Conservation (phyloP, 176 grass and related monocot species). For the Bothriochloa decipiens region DNA sequence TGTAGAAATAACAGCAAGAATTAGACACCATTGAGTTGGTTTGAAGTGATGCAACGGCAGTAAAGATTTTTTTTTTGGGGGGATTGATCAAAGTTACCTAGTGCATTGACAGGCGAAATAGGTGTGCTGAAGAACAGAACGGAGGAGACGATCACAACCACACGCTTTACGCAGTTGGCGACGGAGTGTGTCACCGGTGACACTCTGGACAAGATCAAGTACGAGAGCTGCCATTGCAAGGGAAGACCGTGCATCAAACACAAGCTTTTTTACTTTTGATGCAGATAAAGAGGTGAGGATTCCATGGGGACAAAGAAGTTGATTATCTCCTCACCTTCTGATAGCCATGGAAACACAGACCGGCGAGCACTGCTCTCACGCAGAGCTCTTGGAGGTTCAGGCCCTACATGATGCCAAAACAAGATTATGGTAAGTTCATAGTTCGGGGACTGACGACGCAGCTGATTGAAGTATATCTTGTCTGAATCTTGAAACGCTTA, state of each 20-base stretch:
- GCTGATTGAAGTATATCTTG: neutral
- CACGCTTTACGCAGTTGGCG: conserved; percentile 74
- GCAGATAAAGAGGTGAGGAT: neutral
- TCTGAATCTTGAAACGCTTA: conserved; percentile 36
- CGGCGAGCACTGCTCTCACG: conserved; percentile 59
- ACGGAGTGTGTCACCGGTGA: conserved; percentile 73
- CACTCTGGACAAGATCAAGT: conserved; percentile 62
- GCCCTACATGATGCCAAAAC: conserved; percentile 51
- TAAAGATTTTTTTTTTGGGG: too few species aligned
- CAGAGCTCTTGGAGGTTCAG: conserved; percentile 68
- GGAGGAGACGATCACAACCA: conserved; percentile 67
- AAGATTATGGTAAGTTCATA: conserved; percentile 14
- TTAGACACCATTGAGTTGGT: neutral
- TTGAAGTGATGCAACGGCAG: neutral
- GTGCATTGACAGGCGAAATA: conserved; percentile 64
- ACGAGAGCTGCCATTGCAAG: conserved; percentile 49
- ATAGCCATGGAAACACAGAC: conserved; percentile 78
- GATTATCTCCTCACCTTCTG: conserved; percentile 56
- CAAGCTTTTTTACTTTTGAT: neutral
- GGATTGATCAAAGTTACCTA: conserved; percentile 47
- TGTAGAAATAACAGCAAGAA: neutral
- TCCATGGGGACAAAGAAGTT: neutral
- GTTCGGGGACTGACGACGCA: neutral
- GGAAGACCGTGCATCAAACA: neutral
- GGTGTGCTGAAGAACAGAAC: conserved; percentile 76